Base-by-base conservation (phyloP, 345 rosid genomes). In the Boechera stricta region DNA sequence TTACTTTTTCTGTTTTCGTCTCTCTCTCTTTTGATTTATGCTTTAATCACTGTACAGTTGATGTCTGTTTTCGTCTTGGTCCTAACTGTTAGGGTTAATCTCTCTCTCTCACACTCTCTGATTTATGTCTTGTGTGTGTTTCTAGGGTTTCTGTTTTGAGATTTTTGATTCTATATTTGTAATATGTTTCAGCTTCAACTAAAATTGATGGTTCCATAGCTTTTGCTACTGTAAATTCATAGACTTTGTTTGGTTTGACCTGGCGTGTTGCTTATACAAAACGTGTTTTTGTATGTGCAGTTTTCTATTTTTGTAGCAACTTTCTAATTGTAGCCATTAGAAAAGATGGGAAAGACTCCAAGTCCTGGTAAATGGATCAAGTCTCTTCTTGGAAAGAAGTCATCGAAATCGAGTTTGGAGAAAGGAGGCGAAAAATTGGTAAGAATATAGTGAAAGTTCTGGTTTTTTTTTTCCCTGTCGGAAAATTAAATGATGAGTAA, bases 281-380 rank as follows among this genome's bases (percentile, higher is more conserved):
- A 49, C 70, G 49, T 75, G 65, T 71, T 71, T 42, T n/a, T 47
- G 9, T 47, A 4, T 70, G n/a, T 63, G 76, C 56, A 76, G 78
- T 62, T 83, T 68, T 79, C 33, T 69, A 28, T 15, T 13, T 64
- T 65, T 15, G 42, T 42, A 55, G 53, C 4, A 41, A 73, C 32
- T 29, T 70, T 62, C 63, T 52, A 29, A 39, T 77, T 55, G 13
- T 44, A 41, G 44, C 28, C 29, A 51, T 58, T 31, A 32, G 44
- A n/a, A 41, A 71, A 63, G 26, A 91, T 91, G 97, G 93, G 93
- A 42, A 91, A 85, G 81, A 86, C 90, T 26, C 89, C 91, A 6
- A 89, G 91, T 44, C 89, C 93, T 26, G 92, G 88, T 71, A 90
- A 88, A 84, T 92, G 96, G 97, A 77, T 92, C 73, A 92, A 85